These are phyloP conservation scores for Sporothrix schenckii DNA, from an alignment of 2,329 filamentous ascomycete genomes.

Conservation along the genomic window DNA sequence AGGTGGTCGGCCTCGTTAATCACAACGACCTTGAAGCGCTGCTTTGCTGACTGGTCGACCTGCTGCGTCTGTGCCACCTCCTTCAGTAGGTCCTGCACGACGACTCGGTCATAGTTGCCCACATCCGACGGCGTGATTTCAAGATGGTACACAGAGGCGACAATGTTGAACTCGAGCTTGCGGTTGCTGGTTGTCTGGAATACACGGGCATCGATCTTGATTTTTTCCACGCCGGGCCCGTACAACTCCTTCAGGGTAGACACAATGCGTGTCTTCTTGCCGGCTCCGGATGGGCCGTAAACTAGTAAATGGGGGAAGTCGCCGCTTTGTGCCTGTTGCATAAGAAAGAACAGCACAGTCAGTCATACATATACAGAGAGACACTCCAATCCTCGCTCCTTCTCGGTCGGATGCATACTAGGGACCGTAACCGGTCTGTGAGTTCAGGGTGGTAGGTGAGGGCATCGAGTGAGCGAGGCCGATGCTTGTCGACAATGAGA, in stretches of 20 bases:
- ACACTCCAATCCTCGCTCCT: too few relatives aligned
- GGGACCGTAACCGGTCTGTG: slow-evolving; percentile 79
- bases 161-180: slow-evolving; percentile 99
- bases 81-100: slow-evolving; percentile 92
- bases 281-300: slow-evolving; percentile 93
- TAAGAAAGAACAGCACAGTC: neutral
- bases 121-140: slow-evolving; percentile 98
- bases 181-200: slow-evolving; percentile 95
- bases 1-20: slow-evolving; percentile 98
- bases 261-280: slow-evolving; percentile 96
- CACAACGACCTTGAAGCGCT: slow-evolving; percentile 97
- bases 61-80: slow-evolving; percentile 99
- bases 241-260: slow-evolving; percentile 94
- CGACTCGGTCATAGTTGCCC: slow-evolving; percentile 92
- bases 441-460: slow-evolving; percentile 88
- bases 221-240: slow-evolving; percentile 97
- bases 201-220: slow-evolving; percentile 96
- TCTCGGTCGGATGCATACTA: slow-evolving; percentile 59
- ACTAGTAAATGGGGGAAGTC: slow-evolving; percentile 98
- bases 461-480: slow-evolving; percentile 72
- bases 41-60: slow-evolving; percentile 87
- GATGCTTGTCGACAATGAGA: slow-evolving; percentile 71
- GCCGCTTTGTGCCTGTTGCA: slow-evolving; percentile 79
- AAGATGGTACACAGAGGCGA: slow-evolving; percentile 94
- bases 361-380: neutral